Evolutionary conservation across 805 yeast species (phyloP).

Genomic region (Sugiyamaella smithiae): DNA sequence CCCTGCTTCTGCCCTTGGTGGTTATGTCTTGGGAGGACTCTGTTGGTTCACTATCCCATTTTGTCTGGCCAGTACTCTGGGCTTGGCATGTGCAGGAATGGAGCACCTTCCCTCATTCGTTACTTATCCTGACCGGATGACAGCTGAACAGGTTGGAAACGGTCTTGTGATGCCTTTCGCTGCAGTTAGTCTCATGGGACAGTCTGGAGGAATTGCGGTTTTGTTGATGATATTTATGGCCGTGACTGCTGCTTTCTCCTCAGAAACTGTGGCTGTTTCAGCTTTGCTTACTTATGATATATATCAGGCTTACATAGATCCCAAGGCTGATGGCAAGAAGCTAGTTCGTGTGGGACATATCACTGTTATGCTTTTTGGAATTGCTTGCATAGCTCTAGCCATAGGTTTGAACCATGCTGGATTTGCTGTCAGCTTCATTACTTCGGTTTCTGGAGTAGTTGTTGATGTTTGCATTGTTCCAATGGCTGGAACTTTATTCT

Average conservation of each 20-base stretch:
- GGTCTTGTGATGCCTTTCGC: conserved; percentile 67
- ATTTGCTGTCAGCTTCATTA: conserved; percentile 80
- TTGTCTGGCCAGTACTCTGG: conserved; percentile 80
- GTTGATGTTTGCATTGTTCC: conserved; percentile 85
- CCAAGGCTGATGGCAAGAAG: conserved; percentile 69
- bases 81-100: conserved; percentile 71
- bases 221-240: conserved; percentile 83
- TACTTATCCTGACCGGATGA: conserved; percentile 66
- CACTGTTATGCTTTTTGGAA: conserved; percentile 56
- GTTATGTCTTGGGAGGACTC: conserved; percentile 81
- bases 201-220: conserved; percentile 82
- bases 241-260: conserved; percentile 85
- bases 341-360: conserved; percentile 66
- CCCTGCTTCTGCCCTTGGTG: conserved; percentile 80
- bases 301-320: conserved; percentile 74
- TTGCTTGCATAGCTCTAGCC: conserved; percentile 77
- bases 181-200: conserved; percentile 79
- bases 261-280: conserved; percentile 84
- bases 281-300: conserved; percentile 82
- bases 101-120: conserved; percentile 72
- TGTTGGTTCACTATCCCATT: conserved; percentile 91
- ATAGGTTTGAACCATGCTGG: conserved; percentile 78
- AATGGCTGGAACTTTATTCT: conserved; percentile 61
- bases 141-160: conserved; percentile 64
- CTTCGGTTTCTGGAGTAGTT: conserved; percentile 83